Evolutionary conservation across 2,329 filamentous ascomycete genomes (phyloP).

Genomic region (Xylaria sp.): DNA sequence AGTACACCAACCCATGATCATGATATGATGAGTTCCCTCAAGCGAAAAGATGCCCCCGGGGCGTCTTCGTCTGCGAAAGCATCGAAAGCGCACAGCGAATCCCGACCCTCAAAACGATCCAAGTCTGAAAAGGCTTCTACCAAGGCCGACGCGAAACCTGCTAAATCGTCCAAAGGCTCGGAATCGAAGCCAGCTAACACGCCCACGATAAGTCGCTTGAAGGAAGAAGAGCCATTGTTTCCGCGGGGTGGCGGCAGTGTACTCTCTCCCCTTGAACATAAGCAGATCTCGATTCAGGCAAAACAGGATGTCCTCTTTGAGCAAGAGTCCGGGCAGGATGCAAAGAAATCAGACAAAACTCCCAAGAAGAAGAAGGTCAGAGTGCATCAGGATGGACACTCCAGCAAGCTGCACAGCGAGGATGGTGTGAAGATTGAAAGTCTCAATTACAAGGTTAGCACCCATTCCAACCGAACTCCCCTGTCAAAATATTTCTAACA

Average conservation of each 20-base stretch:
- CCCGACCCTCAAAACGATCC: slow-evolving; percentile 52
- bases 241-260: slow-evolving; percentile 90
- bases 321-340: slow-evolving; percentile 63
- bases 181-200: slow-evolving; percentile 34
- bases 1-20: slow-evolving; percentile 12
- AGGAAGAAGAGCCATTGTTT: slow-evolving; percentile 86
- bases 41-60: slow-evolving; percentile 60
- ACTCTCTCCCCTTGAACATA: slow-evolving; percentile 90
- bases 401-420: slow-evolving; percentile 58
- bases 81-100: slow-evolving; percentile 49
- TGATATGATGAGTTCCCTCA: slow-evolving; percentile 57
- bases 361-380: slow-evolving; percentile 61
- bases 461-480: slow-evolving; percentile 20
- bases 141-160: slow-evolving; percentile 39
- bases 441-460: slow-evolving; percentile 80
- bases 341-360: slow-evolving; percentile 46
- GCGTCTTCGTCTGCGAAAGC: slow-evolving; percentile 53
- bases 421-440: slow-evolving; percentile 76
- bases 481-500: slow-evolving; percentile 36
- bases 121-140: slow-evolving; percentile 41
- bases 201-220: slow-evolving; percentile 50
- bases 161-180: slow-evolving; percentile 29
- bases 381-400: slow-evolving; percentile 53
- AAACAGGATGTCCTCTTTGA: slow-evolving; percentile 91
- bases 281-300: slow-evolving; percentile 93